Evolutionary conservation across 352 stramenopile genomes (phyloP), one percentile per base, ranked within the genome.

Genomic region (Pythium pyrilobum): DNA sequence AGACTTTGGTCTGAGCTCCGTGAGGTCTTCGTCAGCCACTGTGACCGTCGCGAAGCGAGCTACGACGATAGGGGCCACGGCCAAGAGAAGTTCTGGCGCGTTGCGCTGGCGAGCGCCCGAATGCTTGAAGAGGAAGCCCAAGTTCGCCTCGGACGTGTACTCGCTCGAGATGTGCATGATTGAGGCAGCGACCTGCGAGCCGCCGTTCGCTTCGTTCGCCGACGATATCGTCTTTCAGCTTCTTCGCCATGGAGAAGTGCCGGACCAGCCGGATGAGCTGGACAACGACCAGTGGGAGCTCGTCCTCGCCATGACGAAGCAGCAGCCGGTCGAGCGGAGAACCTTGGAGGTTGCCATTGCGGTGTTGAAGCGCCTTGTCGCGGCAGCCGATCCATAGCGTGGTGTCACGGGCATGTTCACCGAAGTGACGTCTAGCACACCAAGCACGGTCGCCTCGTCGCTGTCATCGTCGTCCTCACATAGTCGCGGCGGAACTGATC

Each of bases 1-100:
- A 0, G 69, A 69, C 29, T 73, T 77, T 57, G 69, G 59, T 0
- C 50, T 67, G 15, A 59, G 51, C 16, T 50, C 23, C 9, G 48
- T 51, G 13, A 28, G 15, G 15, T 46, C 39, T 2, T 24, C 39
- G n/a, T 31, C 21, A 15, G 18, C 21, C 5, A 29, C 10, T 4
- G 20, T 16, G 4, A 20, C 16, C 20, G 24, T n/a, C 3, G 20
- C 29, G n/a, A 29, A 29, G 21, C 20, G n/a, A 7, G 33, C 12
- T 16, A 12, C n/a, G n/a, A n/a, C 34, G 20, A n/a, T 39, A 18
- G 7, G 5, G 16, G 10, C 37, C 11, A 24, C 5, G 25, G 20
- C 37, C 15, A 43, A 18, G 37, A 18, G 12, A 5, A 34, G 5
- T 15, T 23, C 5, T 15, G 44, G 44, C 18, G 29, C 8, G 4